These are phyloP conservation scores for Emmonsiellopsis sp. DNA, from an alignment of 2,329 filamentous ascomycete genomes.

Conservation along the genomic window DNA sequence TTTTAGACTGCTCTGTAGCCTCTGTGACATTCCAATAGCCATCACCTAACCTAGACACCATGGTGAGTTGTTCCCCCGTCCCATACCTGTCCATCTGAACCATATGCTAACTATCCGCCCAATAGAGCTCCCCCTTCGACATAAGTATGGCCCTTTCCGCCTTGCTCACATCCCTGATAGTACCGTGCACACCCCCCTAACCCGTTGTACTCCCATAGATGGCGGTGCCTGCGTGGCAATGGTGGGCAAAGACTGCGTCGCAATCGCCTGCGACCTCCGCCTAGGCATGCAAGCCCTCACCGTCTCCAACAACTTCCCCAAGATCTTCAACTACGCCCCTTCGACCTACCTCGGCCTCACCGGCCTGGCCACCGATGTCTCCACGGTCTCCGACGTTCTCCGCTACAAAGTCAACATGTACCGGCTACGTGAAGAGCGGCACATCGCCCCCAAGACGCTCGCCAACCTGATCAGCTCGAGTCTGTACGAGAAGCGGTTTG, in stretches of 20 bases:
- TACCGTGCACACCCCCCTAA: neutral
- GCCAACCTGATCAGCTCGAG: constrained; percentile 87
- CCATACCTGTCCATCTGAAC: constrained; percentile 14
- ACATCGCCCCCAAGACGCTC: constrained; percentile 89
- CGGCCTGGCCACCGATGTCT: constrained; percentile 90
- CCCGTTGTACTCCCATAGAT: constrained; percentile 34
- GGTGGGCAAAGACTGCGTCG: constrained; percentile 99
- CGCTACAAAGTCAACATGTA: constrained; percentile 99
- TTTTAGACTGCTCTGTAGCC: constrained; percentile 2
- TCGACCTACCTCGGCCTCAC: constrained; percentile 93
- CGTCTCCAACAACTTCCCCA: constrained; percentile 98
- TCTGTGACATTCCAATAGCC: neutral
- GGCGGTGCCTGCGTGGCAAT: constrained; percentile 96
- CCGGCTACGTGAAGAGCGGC: constrained; percentile 91
- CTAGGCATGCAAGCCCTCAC: constrained; percentile 94
- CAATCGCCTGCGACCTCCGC: constrained; percentile 97
- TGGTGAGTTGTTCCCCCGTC: constrained; percentile 18
- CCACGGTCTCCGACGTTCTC: constrained; percentile 91
- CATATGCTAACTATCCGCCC: constrained; percentile 24
- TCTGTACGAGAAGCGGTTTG: constrained; percentile 92
- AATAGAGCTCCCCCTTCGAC: constrained; percentile 79
- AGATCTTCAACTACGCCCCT: constrained; percentile 90
- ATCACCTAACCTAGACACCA: constrained; percentile 10
- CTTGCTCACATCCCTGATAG: constrained; percentile 3
- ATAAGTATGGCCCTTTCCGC: constrained; percentile 59